Conservation (phyloP, 2,329 filamentous ascomycete species). For the Colletotrichum falcatum region DNA sequence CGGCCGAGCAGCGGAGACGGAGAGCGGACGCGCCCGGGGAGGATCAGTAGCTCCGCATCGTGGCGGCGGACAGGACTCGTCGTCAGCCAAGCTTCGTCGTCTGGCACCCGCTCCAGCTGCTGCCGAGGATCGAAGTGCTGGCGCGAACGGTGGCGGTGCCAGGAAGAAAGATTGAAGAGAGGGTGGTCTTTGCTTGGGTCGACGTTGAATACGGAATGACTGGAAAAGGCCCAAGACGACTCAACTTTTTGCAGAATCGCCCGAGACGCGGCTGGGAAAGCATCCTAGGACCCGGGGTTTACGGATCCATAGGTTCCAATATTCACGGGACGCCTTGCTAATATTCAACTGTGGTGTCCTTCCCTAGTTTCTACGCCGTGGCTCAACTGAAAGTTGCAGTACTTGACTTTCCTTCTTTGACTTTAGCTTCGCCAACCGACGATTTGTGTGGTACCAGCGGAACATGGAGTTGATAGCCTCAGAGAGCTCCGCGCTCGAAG, state of each 20-base stretch:
- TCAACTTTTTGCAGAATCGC: background rate
- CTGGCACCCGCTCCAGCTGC: background rate
- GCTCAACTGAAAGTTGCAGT: background rate
- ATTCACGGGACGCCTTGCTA: background rate
- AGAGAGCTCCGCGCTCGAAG: constrained; percentile 45
- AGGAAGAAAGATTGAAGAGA: background rate
- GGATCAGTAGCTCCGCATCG: background rate
- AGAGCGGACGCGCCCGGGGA: background rate
- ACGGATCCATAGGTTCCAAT: background rate
- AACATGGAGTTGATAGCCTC: constrained; percentile 48
- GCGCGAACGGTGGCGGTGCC: background rate
- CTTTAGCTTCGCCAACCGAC: background rate
- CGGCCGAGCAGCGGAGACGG: background rate
- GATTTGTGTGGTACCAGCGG: constrained; percentile 43
- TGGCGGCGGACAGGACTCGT: background rate
- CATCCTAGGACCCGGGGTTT: background rate
- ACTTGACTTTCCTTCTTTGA: background rate
- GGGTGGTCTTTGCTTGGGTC: background rate
- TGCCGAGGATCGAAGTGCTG: too few relatives aligned
- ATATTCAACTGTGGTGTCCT: background rate
- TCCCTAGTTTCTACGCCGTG: background rate
- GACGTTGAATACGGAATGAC: background rate
- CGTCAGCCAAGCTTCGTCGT: background rate
- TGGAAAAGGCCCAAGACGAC: background rate
- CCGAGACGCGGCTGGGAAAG: background rate